Conservation (phyloP, 1,139 yeast genomes). For the Zygosaccharomyces pseudobailii region DNA sequence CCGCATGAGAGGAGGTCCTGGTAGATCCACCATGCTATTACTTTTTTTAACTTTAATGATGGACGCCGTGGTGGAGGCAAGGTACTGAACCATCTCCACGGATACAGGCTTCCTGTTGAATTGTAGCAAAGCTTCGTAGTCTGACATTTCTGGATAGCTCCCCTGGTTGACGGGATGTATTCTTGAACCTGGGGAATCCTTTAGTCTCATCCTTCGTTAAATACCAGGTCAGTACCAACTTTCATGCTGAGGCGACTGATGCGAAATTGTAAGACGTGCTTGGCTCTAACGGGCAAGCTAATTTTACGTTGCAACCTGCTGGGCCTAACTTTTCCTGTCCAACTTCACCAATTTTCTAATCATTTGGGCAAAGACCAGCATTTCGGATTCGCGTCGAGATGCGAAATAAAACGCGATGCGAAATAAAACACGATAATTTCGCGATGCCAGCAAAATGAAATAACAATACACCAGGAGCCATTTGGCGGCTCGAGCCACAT, state of each 20-base stretch:
- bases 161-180: background rate
- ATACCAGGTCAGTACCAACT: background rate
- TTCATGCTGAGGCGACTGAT: background rate
- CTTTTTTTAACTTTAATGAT: slow-evolving; percentile 56
- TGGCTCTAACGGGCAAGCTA: slow-evolving; percentile 3
- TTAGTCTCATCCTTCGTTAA: slow-evolving; percentile 1
- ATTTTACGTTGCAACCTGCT: slow-evolving; percentile 1
- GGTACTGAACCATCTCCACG: slow-evolving; percentile 71
- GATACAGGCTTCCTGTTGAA: slow-evolving; percentile 77
- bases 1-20: slow-evolving; percentile 43
- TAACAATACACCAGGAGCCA: background rate
- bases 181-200: background rate
- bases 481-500: background rate
- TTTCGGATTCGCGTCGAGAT: slow-evolving; percentile 1
- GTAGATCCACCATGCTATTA: slow-evolving; percentile 8
- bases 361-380: slow-evolving; percentile 3
- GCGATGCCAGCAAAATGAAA: slow-evolving; percentile 2
- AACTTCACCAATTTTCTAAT: background rate
- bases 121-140: slow-evolving; percentile 60
- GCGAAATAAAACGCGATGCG: background rate
- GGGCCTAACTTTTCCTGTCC: background rate
- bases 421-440: background rate
- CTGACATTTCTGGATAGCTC: slow-evolving; percentile 20
- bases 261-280: slow-evolving; percentile 2
- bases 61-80: slow-evolving; percentile 76